Conservation (phyloP, 352 stramenopile species). For the Peronospora farinosa region DNA sequence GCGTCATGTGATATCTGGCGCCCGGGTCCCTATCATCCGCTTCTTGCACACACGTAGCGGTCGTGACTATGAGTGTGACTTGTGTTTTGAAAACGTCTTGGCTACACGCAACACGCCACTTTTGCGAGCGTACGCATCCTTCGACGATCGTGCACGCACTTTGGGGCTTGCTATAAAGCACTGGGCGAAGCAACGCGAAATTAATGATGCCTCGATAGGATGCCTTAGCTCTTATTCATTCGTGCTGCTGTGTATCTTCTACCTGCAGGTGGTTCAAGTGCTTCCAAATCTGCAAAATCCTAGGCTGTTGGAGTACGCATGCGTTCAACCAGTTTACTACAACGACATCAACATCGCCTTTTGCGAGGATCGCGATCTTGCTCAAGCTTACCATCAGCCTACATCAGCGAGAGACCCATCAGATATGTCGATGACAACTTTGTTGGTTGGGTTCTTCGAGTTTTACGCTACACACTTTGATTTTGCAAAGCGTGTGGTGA, state of each 20-base stretch:
- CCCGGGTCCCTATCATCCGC: constrained; percentile 76
- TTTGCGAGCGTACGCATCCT: constrained; percentile 65
- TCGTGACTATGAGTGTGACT: constrained; percentile 55
- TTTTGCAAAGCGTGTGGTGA: constrained; percentile 91
- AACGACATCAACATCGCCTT: constrained; percentile 74
- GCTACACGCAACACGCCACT: constrained; percentile 76
- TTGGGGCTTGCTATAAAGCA: constrained; percentile 95
- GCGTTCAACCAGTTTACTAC: constrained; percentile 30
- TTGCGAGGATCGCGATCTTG: constrained; percentile 38
- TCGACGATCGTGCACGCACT: constrained; percentile 72
- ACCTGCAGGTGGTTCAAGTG: constrained; percentile 87
- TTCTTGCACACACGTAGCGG: constrained; percentile 52
- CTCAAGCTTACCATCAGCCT: constrained; percentile 36
- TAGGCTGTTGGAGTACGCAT: constrained; percentile 35
- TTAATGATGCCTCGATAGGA: constrained; percentile 94
- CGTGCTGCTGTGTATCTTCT: constrained; percentile 96
- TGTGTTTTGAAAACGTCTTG: constrained; percentile 83
- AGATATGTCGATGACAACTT: constrained; percentile 45
- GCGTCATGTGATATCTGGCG: constrained; percentile 54
- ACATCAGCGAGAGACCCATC: constrained; percentile 1
- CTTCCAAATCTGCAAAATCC: constrained; percentile 93
- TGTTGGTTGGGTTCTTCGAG: constrained; percentile 93
- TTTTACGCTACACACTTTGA: constrained; percentile 97
- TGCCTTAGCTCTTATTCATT: constrained; percentile 98
- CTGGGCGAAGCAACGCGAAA: constrained; percentile 94